These are phyloP conservation scores for Globisporangium cystogenes DNA, from an alignment of 352 stramenopile genomes.

Conservation along the genomic window DNA sequence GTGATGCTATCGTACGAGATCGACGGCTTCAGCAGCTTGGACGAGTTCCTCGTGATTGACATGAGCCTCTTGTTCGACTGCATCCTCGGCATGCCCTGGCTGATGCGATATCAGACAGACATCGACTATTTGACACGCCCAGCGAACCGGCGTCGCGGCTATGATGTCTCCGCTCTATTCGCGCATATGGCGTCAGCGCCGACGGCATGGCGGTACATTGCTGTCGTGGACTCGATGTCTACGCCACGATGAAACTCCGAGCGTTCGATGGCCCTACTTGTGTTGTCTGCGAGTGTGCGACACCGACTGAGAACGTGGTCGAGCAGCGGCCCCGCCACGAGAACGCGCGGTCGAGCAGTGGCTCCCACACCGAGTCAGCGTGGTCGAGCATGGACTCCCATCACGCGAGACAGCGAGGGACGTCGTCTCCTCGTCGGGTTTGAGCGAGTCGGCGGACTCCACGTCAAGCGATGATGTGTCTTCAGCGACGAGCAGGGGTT, in stretches of 20 bases:
- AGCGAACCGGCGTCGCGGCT: constrained; percentile 5
- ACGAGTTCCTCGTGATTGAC: constrained; percentile 29
- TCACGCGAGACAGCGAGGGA: too few relatives aligned
- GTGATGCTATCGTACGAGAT: constrained; percentile 13
- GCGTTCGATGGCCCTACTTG: background rate
- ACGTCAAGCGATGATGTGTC: background rate
- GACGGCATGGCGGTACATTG: constrained; percentile 1
- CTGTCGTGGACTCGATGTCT: constrained; percentile 15
- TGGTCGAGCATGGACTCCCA: constrained; percentile 13
- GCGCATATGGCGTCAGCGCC: background rate
- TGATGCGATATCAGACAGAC: constrained; percentile 13
- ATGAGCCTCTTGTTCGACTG: constrained; percentile 18
- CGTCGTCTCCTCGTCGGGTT: background rate
- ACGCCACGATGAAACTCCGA: background rate
- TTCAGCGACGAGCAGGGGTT: background rate
- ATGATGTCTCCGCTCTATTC: constrained; percentile 6
- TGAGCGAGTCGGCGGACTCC: background rate
- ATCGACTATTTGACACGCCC: constrained; percentile 15
- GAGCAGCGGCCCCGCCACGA: background rate
- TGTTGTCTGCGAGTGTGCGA: background rate
- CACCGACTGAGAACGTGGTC: background rate
- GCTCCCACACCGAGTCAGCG: constrained; percentile 1
- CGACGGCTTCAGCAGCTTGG: constrained; percentile 12
- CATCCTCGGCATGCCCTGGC: constrained; percentile 23
- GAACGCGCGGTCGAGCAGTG: constrained; percentile 9